Evolutionary conservation across 2,329 filamentous ascomycete genomes (phyloP).

Genomic region (Claviceps paspali): DNA sequence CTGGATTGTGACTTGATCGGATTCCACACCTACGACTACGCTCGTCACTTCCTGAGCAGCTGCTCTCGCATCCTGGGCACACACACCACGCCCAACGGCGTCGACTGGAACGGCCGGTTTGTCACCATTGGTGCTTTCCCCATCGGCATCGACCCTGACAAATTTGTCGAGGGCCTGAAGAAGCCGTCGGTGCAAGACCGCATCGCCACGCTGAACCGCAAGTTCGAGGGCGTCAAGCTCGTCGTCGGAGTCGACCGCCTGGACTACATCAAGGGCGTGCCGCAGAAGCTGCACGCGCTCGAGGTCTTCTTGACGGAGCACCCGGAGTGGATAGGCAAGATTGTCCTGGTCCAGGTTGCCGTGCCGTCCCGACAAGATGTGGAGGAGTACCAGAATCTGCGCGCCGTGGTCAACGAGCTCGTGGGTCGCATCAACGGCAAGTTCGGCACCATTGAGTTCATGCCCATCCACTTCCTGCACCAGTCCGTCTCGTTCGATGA

Average conservation of each 20-base stretch:
- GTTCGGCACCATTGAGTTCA: slow-evolving; percentile 94
- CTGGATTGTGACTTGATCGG: slow-evolving; percentile 90
- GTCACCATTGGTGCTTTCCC: slow-evolving; percentile 91
- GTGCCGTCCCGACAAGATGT: slow-evolving; percentile 91
- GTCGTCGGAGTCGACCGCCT: slow-evolving; percentile 94
- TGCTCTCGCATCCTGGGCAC: slow-evolving; percentile 81
- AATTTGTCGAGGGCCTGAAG: slow-evolving; percentile 79
- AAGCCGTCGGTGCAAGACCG: slow-evolving; percentile 77
- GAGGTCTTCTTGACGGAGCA: slow-evolving; percentile 96
- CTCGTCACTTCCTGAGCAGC: slow-evolving; percentile 90
- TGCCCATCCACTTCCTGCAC: slow-evolving; percentile 97
- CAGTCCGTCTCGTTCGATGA: slow-evolving; percentile 93
- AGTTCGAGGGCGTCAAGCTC: slow-evolving; percentile 90
- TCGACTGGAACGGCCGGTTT: slow-evolving; percentile 77
- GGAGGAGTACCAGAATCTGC: slow-evolving; percentile 93
- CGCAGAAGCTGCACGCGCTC: slow-evolving; percentile 89
- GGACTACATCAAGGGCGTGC: slow-evolving; percentile 98
- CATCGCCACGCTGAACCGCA: slow-evolving; percentile 69
- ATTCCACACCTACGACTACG: slow-evolving; percentile 98
- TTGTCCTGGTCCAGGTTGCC: slow-evolving; percentile 89
- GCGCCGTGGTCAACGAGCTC: slow-evolving; percentile 89
- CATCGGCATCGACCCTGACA: slow-evolving; percentile 94
- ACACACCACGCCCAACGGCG: slow-evolving; percentile 77
- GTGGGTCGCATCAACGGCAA: slow-evolving; percentile 94
- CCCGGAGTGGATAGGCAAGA: slow-evolving; percentile 95